Evolutionary conservation across 2,329 filamentous ascomycete species (phyloP), one percentile per base, ranked within the genome.

Genomic region (Diaporthe citrichinensis): DNA sequence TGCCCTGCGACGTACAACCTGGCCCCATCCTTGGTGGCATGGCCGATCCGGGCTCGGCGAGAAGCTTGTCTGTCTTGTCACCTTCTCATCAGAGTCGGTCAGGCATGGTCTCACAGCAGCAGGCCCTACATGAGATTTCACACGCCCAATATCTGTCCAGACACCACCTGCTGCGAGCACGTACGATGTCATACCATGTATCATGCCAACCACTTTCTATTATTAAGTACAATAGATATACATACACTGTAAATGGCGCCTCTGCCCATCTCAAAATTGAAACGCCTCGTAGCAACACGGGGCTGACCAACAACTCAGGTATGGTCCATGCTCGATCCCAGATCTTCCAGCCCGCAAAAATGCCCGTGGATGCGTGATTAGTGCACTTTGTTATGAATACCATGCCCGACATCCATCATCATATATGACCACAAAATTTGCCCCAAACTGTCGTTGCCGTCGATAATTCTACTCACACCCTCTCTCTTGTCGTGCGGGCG

Each of bases 201-300:
- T 28, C 31, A 15, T 69, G 34, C 14, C 2, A 0, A 53, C 7
- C 6, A 25, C 23, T 36, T 20, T 51, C 62, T 68, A 53, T 39
- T 28, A 53, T 12, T 28, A 41, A 28, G 17, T 69, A 53, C n/a
- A 55, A 55, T 69, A 55, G 34, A 39, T 53, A 55, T 69, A 69
- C 34, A 69, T 23, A 69, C 34, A 69, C n/a, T 69, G 14, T 69
- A 55, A 17, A 41, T 55, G 14, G 23, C 25, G 3, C 23, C 31
- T 25, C n/a, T 2, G 15, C 44, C 31, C 31, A 17, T 14, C 31
- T 23, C 62, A 39, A 31, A 28, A 39, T 69, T 28, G 44, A 55
- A 69, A 28, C 15, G 12, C 2, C 6, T 3, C 10, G 14, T 39
- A 28, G 31, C 15, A 7, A 39, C 23, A 28, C 28, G 31, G 31